A percentile compares a stretch with the other conserved stretches of the same genome.
Evolutionary conservation across 2,329 filamentous ascomycete genomes (phyloP).

Genomic region (Phialocephala subalpina): DNA sequence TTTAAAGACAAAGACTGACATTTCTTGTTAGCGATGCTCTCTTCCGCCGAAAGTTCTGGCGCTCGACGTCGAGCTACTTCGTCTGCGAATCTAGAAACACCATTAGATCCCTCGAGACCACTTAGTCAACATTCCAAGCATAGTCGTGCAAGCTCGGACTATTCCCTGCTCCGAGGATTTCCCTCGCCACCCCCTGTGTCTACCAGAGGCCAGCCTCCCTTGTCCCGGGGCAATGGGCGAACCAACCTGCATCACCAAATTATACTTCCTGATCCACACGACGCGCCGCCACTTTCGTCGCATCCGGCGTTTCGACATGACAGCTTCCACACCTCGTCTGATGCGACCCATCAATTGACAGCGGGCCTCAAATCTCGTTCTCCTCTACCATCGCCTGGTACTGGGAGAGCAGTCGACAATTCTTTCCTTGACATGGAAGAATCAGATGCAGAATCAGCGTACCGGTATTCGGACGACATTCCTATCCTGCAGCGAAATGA

Average conservation of each 20-base stretch:
- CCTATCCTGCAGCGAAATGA: constrained; percentile 73
- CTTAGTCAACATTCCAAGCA: constrained; percentile 70
- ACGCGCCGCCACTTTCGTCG: constrained; percentile 42
- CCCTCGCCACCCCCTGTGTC: constrained; percentile 52
- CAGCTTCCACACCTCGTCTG: constrained; percentile 31
- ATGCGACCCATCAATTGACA: constrained; percentile 26
- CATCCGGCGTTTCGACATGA: constrained; percentile 43
- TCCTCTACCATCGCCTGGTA: constrained; percentile 31
- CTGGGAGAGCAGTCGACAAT: constrained; percentile 34
- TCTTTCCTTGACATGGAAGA: constrained; percentile 59
- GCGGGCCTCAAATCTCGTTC: constrained; percentile 29
- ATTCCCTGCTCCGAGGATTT: constrained; percentile 65
- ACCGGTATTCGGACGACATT: constrained; percentile 71
- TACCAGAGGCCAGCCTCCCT: constrained; percentile 38
- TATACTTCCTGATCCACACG: constrained; percentile 39
- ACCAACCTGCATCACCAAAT: constrained; percentile 43
- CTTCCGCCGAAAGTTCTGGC: constrained; percentile 45
- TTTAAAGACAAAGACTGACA: constrained; percentile 10
- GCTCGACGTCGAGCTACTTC: constrained; percentile 66
- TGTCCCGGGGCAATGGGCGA: constrained; percentile 43
- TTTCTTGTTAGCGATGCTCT: constrained; percentile 20
- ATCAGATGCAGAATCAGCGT: constrained; percentile 72
- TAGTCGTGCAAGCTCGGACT: constrained; percentile 75
- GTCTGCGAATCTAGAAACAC: constrained; percentile 66
- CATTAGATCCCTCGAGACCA: constrained; percentile 59